Base-by-base conservation (phyloP, 768 basidiomycete genomes). In the Lactifluus pinguis region DNA sequence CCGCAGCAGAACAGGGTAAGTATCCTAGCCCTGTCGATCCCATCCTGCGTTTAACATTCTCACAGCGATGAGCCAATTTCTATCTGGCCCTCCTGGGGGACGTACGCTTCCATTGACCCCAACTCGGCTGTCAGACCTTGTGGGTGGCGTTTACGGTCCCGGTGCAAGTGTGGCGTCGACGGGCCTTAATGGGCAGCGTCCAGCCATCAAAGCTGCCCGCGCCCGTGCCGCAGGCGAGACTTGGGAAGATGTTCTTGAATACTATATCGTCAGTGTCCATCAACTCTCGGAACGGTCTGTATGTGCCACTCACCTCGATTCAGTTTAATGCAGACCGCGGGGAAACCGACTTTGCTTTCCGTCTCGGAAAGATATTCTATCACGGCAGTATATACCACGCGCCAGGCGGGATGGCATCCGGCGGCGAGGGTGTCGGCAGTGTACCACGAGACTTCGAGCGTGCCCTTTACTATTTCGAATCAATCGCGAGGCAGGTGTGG, bases 271-370 rank as follows among this genome's bases (percentile, higher is more conserved):
- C 66, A 34, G 79, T 72, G 34, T 51, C 42, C 42, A 14, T 49
- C 50, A 14, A 49, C 32, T 32, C 59, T 60, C 15, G 17, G 11
- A 11, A 14, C 7, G 17, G 21, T 15, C 13, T 19, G 3, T 15
- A 29, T 41, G 3, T 15, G 25, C 42, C 11, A 8, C 50, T 57
- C 50, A 65, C 52, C 62, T 10, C 56, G 29, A 50, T 64, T 21
- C 64, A 95, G 88, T 99, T 95, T 73, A 97, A 98, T 53, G 92
- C 95, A 6, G 93, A 98, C 67, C 84, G 93, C 30, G 92, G 92
- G 30, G 91, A 94, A 66, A 83, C 83, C 53, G 85, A 87, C 64
- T 95, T 92, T 70, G 92, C 93, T 2, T 93, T 89, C 72, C 84
- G 91, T 15, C 80, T 98, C 2, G 97, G 93, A n/a, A 87, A 92